Evolutionary conservation across 2,329 filamentous ascomycete species (phyloP), one percentile per base, ranked within the genome.

Genomic region (Penicillium olsonii): DNA sequence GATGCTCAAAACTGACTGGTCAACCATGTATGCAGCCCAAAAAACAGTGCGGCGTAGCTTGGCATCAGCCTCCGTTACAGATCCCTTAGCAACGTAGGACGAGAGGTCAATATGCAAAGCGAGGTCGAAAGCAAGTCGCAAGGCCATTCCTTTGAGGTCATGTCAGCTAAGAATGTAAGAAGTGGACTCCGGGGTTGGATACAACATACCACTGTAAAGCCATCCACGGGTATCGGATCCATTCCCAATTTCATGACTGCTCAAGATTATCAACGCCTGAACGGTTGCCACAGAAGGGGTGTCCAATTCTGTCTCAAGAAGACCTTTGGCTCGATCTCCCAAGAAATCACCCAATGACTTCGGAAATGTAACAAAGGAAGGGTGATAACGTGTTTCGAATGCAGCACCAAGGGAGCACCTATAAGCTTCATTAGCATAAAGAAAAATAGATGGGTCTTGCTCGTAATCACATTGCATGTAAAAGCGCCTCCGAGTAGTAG

Each of bases 301-400:
- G 41, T 76, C 74, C 19, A 77, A 56, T 49, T 77, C 73, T 5
- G 71, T 63, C 24, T 77, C 73, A 2, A 77, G 61, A 11, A 73
- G 59, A 5, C 64, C 62, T 43, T 75, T 75, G 1, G 68, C 67
- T 26, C 72, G 60, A 37, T 69, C 65, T 1, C 67, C 68, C 27
- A 64, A 58, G 40, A 73, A 74, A 18, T 74, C 70, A 1, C 65
- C 56, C 6, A 68, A 62, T 8, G 68, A 57, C n/a, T 59, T 64
- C 2, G 71, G 68, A 48, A 69, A 67, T 11, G 62, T 65, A n/a
- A 64, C 50, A 24, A 64, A 57, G 5, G 54, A 53, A 9, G 67
- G 63, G 35, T 72, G 65, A 43, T 63, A 67, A 1, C 66, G 63
- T 1, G 66, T 60, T 37, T 72, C 70, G 31, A 70, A 68, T 1